Percentiles rank a stretch among this genome's conserved stretches.
phyloP scores from a whole-genome alignment of 495 filamentous ascomycete genomes.

The Penicillium lividum region DNA sequence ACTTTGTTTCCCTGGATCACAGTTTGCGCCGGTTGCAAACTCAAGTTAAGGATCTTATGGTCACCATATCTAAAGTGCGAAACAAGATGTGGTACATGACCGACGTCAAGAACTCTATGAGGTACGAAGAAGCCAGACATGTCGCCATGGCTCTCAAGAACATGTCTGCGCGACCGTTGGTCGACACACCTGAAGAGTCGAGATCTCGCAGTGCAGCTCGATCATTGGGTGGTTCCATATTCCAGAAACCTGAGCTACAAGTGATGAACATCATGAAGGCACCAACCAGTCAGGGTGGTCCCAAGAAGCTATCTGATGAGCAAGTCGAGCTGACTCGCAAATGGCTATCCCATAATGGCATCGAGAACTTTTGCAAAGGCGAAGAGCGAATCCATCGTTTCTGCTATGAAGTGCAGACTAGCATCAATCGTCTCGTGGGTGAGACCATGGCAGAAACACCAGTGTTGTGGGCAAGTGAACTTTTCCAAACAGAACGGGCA shows the following conservation, averaged over 20 bases:
- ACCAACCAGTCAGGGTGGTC: constrained; percentile 78
- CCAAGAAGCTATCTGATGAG: constrained; percentile 94
- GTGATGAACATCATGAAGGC: constrained; percentile 86
- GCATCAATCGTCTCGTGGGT: constrained; percentile 82
- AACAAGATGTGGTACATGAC: constrained; percentile 99
- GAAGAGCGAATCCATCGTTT: constrained; percentile 96
- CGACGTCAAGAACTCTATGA: constrained; percentile 87
- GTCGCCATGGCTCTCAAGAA: constrained; percentile 84
- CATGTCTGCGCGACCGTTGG: constrained; percentile 62
- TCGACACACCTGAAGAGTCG: constrained; percentile 40
- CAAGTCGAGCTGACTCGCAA: constrained; percentile 83
- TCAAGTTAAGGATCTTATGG: constrained; percentile 36
- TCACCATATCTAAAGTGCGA: constrained; percentile 48
- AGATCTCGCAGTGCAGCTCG: constrained; percentile 55
- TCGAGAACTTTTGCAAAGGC: constrained; percentile 94
- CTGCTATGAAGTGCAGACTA: constrained; percentile 85
- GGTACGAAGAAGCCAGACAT: constrained; percentile 86
- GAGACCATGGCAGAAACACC: constrained; percentile 84
- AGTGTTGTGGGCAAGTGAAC: constrained; percentile 88
- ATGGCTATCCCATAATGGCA: constrained; percentile 77
- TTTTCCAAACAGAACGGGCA: constrained; percentile 78
- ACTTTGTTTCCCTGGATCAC: constrained; percentile 40
- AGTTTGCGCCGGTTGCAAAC: constrained; percentile 40
- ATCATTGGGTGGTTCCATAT: constrained; percentile 58
- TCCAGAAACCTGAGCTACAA: constrained; percentile 83